These are phyloP conservation scores for Porcisia hertigi DNA, from an alignment of 208 protist species.

Conservation along the genomic window DNA sequence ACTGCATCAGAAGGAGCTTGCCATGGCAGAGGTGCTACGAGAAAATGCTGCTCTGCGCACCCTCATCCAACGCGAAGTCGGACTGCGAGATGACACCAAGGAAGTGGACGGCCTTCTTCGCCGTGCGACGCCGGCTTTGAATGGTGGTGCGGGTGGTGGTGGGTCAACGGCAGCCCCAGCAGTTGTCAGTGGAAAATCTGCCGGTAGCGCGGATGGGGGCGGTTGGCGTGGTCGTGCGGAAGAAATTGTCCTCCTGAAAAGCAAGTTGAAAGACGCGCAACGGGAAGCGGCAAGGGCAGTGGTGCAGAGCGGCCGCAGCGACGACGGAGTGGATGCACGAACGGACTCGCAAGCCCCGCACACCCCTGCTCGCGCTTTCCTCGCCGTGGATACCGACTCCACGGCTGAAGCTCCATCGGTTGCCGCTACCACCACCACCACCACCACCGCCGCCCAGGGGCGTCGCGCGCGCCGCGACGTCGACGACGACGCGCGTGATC, in stretches of 20 bases:
- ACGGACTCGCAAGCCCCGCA: slow-evolving; percentile 10
- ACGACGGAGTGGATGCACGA: not conserved
- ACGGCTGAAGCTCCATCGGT: slow-evolving; percentile 9
- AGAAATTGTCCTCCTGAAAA: slow-evolving; percentile 72
- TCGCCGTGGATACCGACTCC: not conserved
- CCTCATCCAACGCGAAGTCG: slow-evolving; percentile 57
- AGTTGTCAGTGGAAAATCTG: not conserved
- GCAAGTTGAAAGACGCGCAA: slow-evolving; percentile 68
- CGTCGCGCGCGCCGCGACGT: slow-evolving; percentile 39
- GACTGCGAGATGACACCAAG: slow-evolving; percentile 37
- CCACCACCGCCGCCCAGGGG: slow-evolving; percentile 10
- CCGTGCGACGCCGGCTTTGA: slow-evolving; percentile 1
- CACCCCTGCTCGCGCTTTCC: slow-evolving; percentile 15
- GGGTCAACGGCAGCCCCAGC: not conserved
- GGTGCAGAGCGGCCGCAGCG: not conserved
- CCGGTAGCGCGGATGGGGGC: not conserved
- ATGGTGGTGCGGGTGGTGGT: not conserved
- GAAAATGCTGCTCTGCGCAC: slow-evolving; percentile 52
- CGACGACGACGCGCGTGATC: slow-evolving; percentile 60
- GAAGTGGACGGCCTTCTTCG: slow-evolving; percentile 49
- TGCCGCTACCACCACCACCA: slow-evolving; percentile 8
- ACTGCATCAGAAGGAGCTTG: slow-evolving; percentile 48
- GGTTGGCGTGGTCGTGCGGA: slow-evolving; percentile 74
- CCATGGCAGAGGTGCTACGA: slow-evolving; percentile 55
- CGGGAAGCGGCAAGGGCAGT: slow-evolving; percentile 20